These are phyloP conservation scores for Picea abies DNA, from an alignment of 83 land plant species.

Conservation along the genomic window DNA sequence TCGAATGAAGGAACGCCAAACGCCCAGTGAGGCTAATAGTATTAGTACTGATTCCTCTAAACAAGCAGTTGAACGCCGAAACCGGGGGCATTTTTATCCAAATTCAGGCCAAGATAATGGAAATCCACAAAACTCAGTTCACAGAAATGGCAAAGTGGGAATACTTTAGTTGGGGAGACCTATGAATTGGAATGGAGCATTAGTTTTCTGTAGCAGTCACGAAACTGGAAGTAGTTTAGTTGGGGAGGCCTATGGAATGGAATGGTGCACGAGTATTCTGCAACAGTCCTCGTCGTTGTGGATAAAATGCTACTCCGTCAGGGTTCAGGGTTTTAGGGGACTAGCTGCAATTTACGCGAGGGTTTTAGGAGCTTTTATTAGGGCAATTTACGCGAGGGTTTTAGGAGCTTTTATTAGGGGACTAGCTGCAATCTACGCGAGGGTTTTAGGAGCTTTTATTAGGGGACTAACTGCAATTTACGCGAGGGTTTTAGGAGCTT, in stretches of 20 bases:
- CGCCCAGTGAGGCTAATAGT: not conserved
- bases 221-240: too few relatives aligned
- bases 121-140: not conserved
- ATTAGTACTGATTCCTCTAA: not conserved
- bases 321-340: too few relatives aligned
- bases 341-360: not conserved
- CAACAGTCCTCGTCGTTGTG: too few relatives aligned
- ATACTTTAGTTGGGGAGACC: too few relatives aligned
- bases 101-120: not conserved
- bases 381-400: too few relatives aligned
- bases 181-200: too few relatives aligned
- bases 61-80: not conserved
- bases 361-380: too few relatives aligned
- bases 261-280: too few relatives aligned
- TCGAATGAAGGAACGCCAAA: not conserved
- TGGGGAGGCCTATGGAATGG: too few relatives aligned
- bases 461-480: not conserved
- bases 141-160: too few relatives aligned
- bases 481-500: not conserved
- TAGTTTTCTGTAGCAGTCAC: not conserved
- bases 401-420: too few relatives aligned
- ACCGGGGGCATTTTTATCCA: not conserved
- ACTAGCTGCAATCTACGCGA: too few relatives aligned
- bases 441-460: conserved; percentile 8
- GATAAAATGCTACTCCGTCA: not conserved